A percentile compares a stretch with the other conserved stretches of the same genome.
Conservation (phyloP, 2,329 filamentous ascomycete species). For the Hypoxylon sp. region DNA sequence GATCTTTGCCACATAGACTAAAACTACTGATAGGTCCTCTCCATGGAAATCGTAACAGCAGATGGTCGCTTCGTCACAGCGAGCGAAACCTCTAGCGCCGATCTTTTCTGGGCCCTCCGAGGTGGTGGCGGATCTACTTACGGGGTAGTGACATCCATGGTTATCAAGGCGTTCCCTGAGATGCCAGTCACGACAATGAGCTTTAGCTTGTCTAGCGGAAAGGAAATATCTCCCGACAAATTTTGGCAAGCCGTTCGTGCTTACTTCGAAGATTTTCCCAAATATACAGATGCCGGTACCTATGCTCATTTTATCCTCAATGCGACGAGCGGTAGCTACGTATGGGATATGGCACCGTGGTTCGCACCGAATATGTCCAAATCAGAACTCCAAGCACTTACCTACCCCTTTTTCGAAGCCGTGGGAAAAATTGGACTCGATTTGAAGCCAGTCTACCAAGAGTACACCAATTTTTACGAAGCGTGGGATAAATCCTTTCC, state of each 20-base stretch:
- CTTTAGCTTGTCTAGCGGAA: conserved; percentile 47
- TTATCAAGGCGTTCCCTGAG: conserved; percentile 56
- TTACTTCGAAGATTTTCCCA: conserved; percentile 53
- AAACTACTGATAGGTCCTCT: conserved; percentile 55
- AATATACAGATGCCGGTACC: conserved; percentile 55
- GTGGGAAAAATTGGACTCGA: conserved; percentile 51
- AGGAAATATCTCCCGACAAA: conserved; percentile 51
- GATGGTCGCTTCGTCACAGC: conserved; percentile 63
- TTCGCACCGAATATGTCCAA: conserved; percentile 51
- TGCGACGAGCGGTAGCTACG: conserved; percentile 42
- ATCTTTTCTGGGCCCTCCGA: conserved; percentile 67
- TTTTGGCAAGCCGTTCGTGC: conserved; percentile 53
- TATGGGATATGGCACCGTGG: conserved; percentile 54
- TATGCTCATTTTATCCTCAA: conserved; percentile 54
- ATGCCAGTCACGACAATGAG: conserved; percentile 53
- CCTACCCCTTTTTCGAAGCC: conserved; percentile 53
- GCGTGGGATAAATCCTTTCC: conserved; percentile 50
- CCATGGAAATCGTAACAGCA: conserved; percentile 65
- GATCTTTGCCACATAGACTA: background rate
- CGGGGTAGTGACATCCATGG: conserved; percentile 61
- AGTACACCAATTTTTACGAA: conserved; percentile 59
- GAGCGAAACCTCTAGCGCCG: conserved; percentile 60
- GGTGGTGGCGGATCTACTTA: conserved; percentile 64
- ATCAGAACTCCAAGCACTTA: conserved; percentile 48
- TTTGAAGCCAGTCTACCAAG: conserved; percentile 57